Conservation (phyloP, 352 stramenopile genomes). For the Phytopythium litorale region DNA sequence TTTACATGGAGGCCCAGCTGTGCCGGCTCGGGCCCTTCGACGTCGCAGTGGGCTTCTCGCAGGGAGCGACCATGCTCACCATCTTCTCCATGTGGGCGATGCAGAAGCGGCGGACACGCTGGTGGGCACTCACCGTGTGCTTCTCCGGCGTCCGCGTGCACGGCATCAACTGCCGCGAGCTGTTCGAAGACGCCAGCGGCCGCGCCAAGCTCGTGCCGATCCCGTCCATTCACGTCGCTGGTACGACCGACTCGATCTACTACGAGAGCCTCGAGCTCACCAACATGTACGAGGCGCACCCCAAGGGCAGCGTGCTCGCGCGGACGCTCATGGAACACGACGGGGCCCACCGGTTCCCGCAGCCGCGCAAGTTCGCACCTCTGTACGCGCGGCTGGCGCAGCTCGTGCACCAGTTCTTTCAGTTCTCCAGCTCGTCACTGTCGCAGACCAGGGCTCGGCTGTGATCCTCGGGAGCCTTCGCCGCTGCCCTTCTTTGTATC, state of each 20-base stretch:
- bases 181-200: constrained; percentile 27
- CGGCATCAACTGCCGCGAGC: constrained; percentile 27
- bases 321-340: constrained; percentile 36
- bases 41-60: constrained; percentile 52
- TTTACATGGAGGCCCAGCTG: constrained; percentile 39
- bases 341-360: constrained; percentile 42
- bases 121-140: constrained; percentile 45
- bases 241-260: constrained; percentile 18
- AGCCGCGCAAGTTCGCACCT: constrained; percentile 14
- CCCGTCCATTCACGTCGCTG: constrained; percentile 27
- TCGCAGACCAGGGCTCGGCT: background rate
- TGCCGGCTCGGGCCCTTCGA: constrained; percentile 36
- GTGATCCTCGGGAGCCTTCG: background rate
- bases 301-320: constrained; percentile 11
- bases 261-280: constrained; percentile 15
- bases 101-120: constrained; percentile 18
- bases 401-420: constrained; percentile 13
- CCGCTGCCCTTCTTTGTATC: background rate
- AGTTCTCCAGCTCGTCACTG: constrained; percentile 15
- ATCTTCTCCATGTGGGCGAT: constrained; percentile 34
- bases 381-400: constrained; percentile 25
- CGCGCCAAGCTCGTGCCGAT: constrained; percentile 16
- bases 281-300: constrained; percentile 19
- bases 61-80: constrained; percentile 45
- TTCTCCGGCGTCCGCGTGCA: constrained; percentile 32